phyloP scores from a whole-genome alignment of 495 filamentous ascomycete genomes.

The Lophiostoma macrostomum region DNA sequence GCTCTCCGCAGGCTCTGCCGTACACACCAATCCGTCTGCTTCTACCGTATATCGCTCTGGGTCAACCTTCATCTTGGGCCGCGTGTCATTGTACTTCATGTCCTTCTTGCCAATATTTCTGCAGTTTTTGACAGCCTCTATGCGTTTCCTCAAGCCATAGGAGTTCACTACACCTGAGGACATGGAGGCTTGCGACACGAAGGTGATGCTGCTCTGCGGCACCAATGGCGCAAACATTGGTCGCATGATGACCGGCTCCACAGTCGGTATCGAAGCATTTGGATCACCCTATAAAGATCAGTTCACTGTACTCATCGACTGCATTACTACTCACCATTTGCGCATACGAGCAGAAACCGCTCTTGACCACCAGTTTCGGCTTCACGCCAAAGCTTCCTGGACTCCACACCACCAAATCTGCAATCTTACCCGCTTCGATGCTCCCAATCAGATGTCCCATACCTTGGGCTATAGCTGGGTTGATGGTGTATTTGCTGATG shows the following conservation, averaged over 20 bases:
- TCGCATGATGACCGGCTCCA: constrained; percentile 81
- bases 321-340: constrained; percentile 67
- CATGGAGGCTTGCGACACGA: constrained; percentile 74
- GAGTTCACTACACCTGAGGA: constrained; percentile 58
- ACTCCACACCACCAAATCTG: constrained; percentile 88
- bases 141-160: constrained; percentile 75
- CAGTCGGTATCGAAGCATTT: constrained; percentile 86
- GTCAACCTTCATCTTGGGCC: constrained; percentile 91
- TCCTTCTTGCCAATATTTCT: constrained; percentile 79
- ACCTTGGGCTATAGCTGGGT: constrained; percentile 90
- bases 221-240: constrained; percentile 82
- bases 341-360: constrained; percentile 80
- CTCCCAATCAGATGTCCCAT: constrained; percentile 88
- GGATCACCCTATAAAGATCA: constrained; percentile 68
- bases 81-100: constrained; percentile 89
- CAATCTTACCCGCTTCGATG: constrained; percentile 85
- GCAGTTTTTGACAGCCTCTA: constrained; percentile 79
- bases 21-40: constrained; percentile 76
- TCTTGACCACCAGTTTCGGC: constrained; percentile 79
- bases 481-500: constrained; percentile 95
- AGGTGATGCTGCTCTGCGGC: constrained; percentile 71
- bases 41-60: constrained; percentile 88
- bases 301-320: neutral
- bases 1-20: constrained; percentile 65
- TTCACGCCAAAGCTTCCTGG: constrained; percentile 86